phyloP scores from a whole-genome alignment of 2,329 filamentous ascomycete genomes.

The Fonsecaea erecta region DNA sequence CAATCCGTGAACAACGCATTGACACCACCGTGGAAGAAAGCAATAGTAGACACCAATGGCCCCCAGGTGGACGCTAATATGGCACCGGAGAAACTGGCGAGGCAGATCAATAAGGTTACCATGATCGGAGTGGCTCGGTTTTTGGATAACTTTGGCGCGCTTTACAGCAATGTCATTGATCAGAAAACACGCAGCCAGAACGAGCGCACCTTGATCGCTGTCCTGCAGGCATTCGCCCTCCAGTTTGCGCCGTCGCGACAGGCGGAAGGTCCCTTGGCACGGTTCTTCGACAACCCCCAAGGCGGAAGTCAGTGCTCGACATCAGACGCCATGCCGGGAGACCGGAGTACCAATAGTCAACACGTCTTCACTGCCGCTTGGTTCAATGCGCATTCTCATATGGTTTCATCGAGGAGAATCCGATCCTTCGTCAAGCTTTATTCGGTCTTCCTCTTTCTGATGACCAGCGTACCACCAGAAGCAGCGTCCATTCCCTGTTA shows the following conservation, averaged over 20 bases:
- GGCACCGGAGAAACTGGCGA: constrained; percentile 11
- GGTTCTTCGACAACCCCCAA: constrained; percentile 4
- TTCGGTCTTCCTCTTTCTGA: constrained; percentile 27
- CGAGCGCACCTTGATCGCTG: constrained; percentile 23
- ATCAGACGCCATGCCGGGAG: neutral
- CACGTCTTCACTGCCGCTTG: constrained; percentile 24
- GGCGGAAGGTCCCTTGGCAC: neutral
- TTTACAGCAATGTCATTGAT: constrained; percentile 24
- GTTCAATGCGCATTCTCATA: constrained; percentile 21
- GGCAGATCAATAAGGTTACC: constrained; percentile 24
- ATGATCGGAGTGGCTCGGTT: constrained; percentile 30
- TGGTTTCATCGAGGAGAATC: constrained; percentile 11
- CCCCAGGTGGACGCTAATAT: neutral
- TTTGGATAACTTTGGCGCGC: constrained; percentile 27
- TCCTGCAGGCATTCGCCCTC: constrained; percentile 25
- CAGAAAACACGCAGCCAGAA: constrained; percentile 21
- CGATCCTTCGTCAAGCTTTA: constrained; percentile 26
- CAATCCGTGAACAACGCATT: constrained; percentile 4
- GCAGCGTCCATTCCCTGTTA: neutral
- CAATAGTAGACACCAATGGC: neutral
- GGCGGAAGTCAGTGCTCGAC: neutral
- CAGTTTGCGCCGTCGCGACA: constrained; percentile 21
- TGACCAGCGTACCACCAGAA: constrained; percentile 24
- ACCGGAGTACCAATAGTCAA: constrained; percentile 14
- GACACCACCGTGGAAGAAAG: constrained; percentile 14